Percentiles rank a stretch among this genome's conserved stretches.
Evolutionary conservation across 805 yeast species (phyloP).

Genomic region (Blastobotrys americana): DNA sequence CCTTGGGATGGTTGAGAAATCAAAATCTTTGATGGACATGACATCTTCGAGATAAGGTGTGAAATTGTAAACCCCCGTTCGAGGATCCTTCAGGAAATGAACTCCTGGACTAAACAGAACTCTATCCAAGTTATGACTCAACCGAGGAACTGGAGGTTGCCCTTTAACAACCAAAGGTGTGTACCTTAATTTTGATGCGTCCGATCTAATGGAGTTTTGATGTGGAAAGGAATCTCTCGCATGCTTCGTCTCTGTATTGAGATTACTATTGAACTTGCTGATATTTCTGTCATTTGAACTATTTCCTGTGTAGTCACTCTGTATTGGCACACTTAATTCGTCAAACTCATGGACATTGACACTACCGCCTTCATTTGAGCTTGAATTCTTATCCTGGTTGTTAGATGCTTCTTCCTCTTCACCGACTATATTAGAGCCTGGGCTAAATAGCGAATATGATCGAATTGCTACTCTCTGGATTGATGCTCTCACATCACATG

Average conservation of each 20-base stretch:
- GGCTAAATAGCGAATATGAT: no score
- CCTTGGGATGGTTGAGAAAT: constrained; percentile 47
- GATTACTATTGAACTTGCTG: background rate
- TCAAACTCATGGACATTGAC: background rate
- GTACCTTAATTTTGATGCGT: background rate
- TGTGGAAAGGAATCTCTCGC: background rate
- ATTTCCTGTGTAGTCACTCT: no score
- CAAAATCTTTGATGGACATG: constrained; percentile 57
- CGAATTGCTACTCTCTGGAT: no score
- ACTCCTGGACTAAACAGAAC: constrained; percentile 76
- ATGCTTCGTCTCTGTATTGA: background rate
- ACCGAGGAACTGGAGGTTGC: constrained; percentile 40
- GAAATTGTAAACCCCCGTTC: constrained; percentile 69
- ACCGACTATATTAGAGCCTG: no score
- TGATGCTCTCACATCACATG: no score
- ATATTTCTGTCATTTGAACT: background rate
- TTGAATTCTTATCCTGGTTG: background rate
- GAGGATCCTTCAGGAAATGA: constrained; percentile 68
- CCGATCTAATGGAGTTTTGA: background rate
- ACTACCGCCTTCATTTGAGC: background rate
- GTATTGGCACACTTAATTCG: no score
- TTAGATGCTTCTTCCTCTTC: no score
- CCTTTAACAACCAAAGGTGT: background rate
- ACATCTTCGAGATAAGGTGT: constrained; percentile 51
- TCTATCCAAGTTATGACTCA: constrained; percentile 61